Percentiles rank a stretch among this genome's conserved stretches.
Evolutionary conservation across 2,329 filamentous ascomycete species (phyloP).

Genomic region (Albifimbria verrucaria): DNA sequence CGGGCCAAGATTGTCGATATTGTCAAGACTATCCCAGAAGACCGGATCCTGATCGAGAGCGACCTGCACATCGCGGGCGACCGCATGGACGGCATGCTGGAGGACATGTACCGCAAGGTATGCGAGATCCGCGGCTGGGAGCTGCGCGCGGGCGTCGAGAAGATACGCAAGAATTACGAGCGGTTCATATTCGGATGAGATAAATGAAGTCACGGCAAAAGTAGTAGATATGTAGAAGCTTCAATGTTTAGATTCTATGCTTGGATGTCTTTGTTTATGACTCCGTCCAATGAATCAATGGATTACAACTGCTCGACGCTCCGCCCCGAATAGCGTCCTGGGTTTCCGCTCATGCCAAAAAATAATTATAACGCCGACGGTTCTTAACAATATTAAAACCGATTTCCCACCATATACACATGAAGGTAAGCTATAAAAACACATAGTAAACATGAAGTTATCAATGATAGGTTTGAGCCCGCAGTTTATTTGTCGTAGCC

Average conservation of each 20-base stretch:
- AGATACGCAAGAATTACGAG: conserved; percentile 71
- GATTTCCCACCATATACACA: conserved; percentile 1
- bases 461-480: neutral
- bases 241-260: no score
- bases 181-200: conserved; percentile 66
- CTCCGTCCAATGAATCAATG: no score
- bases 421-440: conserved; percentile 5
- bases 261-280: no score
- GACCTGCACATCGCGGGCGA: conserved; percentile 82
- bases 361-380: neutral
- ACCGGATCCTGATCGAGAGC: conserved; percentile 81
- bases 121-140: conserved; percentile 77
- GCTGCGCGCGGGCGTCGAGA: conserved; percentile 65
- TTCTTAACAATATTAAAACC: neutral
- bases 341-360: neutral
- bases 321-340: no score
- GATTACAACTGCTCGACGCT: no score
- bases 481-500: conserved; percentile 10
- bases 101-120: conserved; percentile 71
- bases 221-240: no score
- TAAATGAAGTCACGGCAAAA: neutral
- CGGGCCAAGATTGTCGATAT: conserved; percentile 55
- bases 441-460: no score
- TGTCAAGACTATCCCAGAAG: conserved; percentile 70
- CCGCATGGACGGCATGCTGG: conserved; percentile 73